Evolutionary conservation across 2,329 filamentous ascomycete species (phyloP).

Genomic region (Microcyclosporella mali): DNA sequence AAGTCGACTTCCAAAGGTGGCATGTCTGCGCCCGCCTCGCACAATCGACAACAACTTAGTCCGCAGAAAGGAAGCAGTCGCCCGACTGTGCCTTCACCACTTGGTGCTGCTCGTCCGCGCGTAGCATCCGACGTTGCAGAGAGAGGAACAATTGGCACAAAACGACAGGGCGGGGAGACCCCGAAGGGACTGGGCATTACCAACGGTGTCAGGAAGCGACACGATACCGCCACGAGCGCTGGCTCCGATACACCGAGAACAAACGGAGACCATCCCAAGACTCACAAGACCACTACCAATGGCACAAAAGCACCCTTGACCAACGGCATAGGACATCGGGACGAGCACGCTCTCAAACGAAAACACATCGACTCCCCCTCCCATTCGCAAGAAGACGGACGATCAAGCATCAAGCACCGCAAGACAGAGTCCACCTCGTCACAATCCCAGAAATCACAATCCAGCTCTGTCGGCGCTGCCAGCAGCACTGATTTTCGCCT

Average conservation of each 20-base stretch:
- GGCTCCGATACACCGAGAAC: conserved; percentile 15
- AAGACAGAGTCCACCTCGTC: conserved; percentile 31
- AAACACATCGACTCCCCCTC: conserved; percentile 37
- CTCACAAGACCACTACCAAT: conserved; percentile 32
- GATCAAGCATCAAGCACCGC: conserved; percentile 25
- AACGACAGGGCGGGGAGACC: conserved; percentile 35
- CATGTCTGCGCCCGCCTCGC: conserved; percentile 21
- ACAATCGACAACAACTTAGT: conserved; percentile 30
- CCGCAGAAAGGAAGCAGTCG: conserved; percentile 42
- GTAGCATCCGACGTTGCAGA: conserved; percentile 51
- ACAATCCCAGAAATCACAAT: conserved; percentile 23
- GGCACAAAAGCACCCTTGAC: conserved; percentile 22
- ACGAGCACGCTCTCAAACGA: conserved; percentile 38
- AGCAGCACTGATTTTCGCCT: conserved; percentile 14
- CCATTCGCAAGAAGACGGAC: conserved; percentile 17
- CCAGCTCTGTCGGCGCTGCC: conserved; percentile 18
- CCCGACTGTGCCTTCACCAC: conserved; percentile 56
- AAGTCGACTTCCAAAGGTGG: conserved; percentile 23
- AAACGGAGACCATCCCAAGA: conserved; percentile 15
- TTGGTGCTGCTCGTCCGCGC: conserved; percentile 55
- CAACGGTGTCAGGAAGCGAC: conserved; percentile 28
- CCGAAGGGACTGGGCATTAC: conserved; percentile 38
- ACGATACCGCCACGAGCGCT: conserved; percentile 28
- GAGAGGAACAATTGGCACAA: conserved; percentile 21
- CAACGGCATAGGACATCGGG: conserved; percentile 22